Base-by-base conservation (phyloP, 2,329 filamentous ascomycete genomes). In the Ilyonectria mors-panacis region DNA sequence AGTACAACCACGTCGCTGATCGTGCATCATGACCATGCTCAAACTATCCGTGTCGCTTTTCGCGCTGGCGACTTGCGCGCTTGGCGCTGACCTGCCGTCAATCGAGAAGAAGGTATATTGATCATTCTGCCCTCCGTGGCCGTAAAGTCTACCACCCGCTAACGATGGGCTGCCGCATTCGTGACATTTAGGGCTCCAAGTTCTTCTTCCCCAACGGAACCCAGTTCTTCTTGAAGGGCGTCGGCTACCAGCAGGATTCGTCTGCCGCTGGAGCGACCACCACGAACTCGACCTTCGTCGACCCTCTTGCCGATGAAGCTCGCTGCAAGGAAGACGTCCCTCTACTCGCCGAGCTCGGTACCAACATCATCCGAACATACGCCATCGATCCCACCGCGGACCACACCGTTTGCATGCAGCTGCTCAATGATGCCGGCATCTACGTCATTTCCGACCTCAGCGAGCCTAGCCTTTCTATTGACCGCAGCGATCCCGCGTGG, bases 331-430 rank as follows among this genome's bases (percentile, higher is more conserved):
- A 95, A 75, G 96, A 99, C 79, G 89, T 99, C 51, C 94, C 94
- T 50, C 89, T 93, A 76, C 87, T 99, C 74, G 81, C 88, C 78
- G 85, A 94, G 81, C 88, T 98, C 68, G 87, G 90, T 70, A 97
- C 94, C 82, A 99, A 99, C 85, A 91, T 91, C 76, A 95, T 99
- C 81, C 95, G 96, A 81, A 95, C 96, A 62, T 99, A 99, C 81
- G 94, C 95, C 76, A 90, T 98, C 77, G 89, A 98, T 84, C 93
- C 95, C 28, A 89, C 86, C 17, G 81, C 87, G 72, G 86, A 97
- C 83, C 96, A 99, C 85, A 86, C 87, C 62, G 87, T 86, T 58
- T 98, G 96, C 85, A 98, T 99, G 95, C 85, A 87, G 73, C 81
- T 94, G 72, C 89, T 99, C 55, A 87, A 92, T 64, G 89, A 93